Base-by-base conservation (phyloP, 371 early-diverging fungal genomes). In the Apophysomyces ossiformis region DNA sequence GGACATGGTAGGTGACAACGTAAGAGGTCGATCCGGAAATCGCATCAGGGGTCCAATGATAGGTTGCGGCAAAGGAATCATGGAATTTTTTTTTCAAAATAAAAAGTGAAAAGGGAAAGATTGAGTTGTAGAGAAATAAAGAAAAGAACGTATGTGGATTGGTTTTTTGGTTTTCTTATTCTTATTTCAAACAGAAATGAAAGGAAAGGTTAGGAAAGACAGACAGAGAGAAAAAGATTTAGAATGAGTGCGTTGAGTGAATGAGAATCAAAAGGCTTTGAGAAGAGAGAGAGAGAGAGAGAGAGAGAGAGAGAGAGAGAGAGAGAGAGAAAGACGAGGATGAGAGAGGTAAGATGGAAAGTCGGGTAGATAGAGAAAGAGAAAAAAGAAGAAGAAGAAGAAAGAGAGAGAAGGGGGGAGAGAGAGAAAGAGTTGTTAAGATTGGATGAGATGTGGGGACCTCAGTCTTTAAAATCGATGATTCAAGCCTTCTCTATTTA, bases 271-370 rank as follows among this genome's bases (percentile, higher is more conserved):
- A 66, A 38, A 38, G 58, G 16, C 37, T 46, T 26, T 38, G 16
- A 46, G 58, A 61, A 58, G 45, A 62, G 39, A 65, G 38, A 11
- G 50, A 44, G 38, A 54, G 54, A 44, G 56, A 58, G 44, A 59
- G 47, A 18, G 38, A 57, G 39, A 21, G 37, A 45, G 46, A 62
- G 43, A 16, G 39, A 37, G 59, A 32, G 45, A 32, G 32, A 26
- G 50, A 60, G 57, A 58, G 21, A 65, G 32, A 67, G 38, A 58
- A 57, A 37, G 47, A 58, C 32, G 32, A 26, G 32, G 32, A 26
- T 26, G 39, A 61, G 65, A 47, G 50, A 41, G 50, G 47, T 57
- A 44, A 56, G 56, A 57, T 44, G 57, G 37, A 66, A 65, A 60
- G 58, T 21, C 35, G 21, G 37, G 36, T 56, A 50, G 35, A 21